phyloP scores from a whole-genome alignment of 495 filamentous ascomycete genomes.

The Xylaria curta region DNA sequence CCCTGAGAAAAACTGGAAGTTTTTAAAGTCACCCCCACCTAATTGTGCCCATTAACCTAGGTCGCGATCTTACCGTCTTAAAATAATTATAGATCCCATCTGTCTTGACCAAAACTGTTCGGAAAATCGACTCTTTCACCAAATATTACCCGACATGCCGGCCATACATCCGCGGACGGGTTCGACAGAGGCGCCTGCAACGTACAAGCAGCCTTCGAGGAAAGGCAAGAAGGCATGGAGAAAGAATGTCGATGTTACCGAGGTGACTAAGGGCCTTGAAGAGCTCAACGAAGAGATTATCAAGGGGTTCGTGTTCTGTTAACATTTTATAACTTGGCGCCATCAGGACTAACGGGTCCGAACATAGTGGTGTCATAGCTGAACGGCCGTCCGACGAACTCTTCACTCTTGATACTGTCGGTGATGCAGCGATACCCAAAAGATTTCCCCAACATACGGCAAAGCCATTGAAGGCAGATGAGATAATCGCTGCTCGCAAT shows the following conservation, averaged over 20 bases:
- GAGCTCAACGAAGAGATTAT: constrained; percentile 85
- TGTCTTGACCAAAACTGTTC: not conserved
- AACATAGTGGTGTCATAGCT: constrained; percentile 74
- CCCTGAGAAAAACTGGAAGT: constrained; percentile 9
- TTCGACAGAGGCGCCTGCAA: constrained; percentile 52
- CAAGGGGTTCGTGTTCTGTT: constrained; percentile 68
- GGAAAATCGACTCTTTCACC: not conserved
- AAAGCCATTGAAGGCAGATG: constrained; percentile 83
- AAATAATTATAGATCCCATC: not conserved
- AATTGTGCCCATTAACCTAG: constrained; percentile 9
- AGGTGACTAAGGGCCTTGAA: constrained; percentile 83
- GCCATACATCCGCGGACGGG: constrained; percentile 40
- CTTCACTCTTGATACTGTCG: constrained; percentile 80
- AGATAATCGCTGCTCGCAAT: constrained; percentile 80
- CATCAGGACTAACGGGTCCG: constrained; percentile 32
- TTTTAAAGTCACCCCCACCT: constrained; percentile 25
- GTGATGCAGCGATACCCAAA: constrained; percentile 66
- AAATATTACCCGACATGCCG: constrained; percentile 36
- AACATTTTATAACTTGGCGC: not conserved
- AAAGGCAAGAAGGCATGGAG: constrained; percentile 99
- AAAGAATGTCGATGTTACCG: constrained; percentile 93
- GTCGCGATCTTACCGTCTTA: not conserved
- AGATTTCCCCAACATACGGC: constrained; percentile 64
- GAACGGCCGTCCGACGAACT: constrained; percentile 79
- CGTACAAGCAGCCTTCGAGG: constrained; percentile 82